phyloP scores from a whole-genome alignment of 176 grass and related monocot species.

The Aegilops longissima region DNA sequence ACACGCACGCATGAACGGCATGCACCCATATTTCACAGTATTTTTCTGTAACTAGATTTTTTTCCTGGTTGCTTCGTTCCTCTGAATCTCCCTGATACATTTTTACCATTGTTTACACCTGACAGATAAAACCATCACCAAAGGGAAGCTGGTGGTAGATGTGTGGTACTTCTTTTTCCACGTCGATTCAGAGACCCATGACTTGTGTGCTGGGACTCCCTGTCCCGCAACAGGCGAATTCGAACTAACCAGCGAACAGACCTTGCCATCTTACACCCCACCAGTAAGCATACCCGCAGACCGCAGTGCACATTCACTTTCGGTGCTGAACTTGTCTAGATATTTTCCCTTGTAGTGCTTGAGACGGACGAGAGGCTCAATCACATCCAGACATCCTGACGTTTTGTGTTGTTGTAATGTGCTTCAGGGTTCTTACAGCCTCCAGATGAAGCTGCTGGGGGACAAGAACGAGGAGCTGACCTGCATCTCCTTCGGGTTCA shows the following conservation, averaged over 20 bases:
- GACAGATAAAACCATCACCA: slow-evolving; percentile 52
- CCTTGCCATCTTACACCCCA: slow-evolving; percentile 46
- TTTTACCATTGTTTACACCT: slow-evolving; percentile 32
- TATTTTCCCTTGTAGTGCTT: background rate
- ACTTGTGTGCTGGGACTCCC: slow-evolving; percentile 61
- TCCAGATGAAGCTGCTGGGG: slow-evolving; percentile 69
- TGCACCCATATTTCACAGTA: too few species aligned
- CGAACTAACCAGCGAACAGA: slow-evolving; percentile 40
- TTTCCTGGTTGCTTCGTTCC: background rate
- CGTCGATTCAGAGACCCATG: slow-evolving; percentile 65
- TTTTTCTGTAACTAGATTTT: background rate
- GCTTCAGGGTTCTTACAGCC: slow-evolving; percentile 72
- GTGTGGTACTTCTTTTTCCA: slow-evolving; percentile 69
- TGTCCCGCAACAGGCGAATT: slow-evolving; percentile 63
- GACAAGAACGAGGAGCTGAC: slow-evolving; percentile 47
- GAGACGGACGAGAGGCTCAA: background rate
- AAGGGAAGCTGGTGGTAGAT: slow-evolving; percentile 65
- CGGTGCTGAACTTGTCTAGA: background rate
- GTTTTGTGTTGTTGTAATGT: slow-evolving; percentile 5
- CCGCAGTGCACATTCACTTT: background rate
- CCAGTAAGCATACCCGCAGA: slow-evolving; percentile 46
- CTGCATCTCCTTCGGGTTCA: slow-evolving; percentile 77
- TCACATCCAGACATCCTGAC: background rate
- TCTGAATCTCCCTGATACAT: background rate
- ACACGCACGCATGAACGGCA: background rate